These are phyloP conservation scores for Boletus reticuloceps DNA, from an alignment of 768 basidiomycete species.

Conservation along the genomic window DNA sequence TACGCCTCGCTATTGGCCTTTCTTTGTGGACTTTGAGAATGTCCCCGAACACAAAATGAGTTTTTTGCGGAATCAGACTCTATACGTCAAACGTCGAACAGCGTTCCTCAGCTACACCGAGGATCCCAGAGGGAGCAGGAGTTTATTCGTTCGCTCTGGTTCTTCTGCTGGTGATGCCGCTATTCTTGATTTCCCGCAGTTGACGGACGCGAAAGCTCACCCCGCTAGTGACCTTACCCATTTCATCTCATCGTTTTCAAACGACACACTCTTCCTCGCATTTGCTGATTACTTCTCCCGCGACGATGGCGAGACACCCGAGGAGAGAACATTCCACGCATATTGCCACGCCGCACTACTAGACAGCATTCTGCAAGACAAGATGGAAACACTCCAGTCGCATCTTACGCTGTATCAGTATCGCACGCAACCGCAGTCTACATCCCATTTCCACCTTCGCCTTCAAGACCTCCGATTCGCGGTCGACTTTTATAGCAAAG, in stretches of 20 bases:
- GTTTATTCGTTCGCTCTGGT: constrained; percentile 85
- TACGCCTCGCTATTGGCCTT: constrained; percentile 94
- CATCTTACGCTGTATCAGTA: constrained; percentile 72
- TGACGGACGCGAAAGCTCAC: constrained; percentile 62
- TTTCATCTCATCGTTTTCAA: constrained; percentile 86
- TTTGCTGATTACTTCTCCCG: constrained; percentile 80
- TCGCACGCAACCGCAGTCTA: constrained; percentile 56
- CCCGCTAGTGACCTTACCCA: constrained; percentile 74
- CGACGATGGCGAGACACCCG: constrained; percentile 52
- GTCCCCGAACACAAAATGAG: constrained; percentile 64
- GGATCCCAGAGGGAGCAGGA: constrained; percentile 91
- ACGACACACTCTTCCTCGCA: constrained; percentile 73
- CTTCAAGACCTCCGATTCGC: constrained; percentile 75
- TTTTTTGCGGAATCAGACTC: constrained; percentile 73
- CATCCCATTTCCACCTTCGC: constrained; percentile 62
- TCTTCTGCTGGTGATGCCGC: constrained; percentile 82
- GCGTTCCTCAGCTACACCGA: constrained; percentile 93
- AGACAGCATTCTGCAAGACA: constrained; percentile 91
- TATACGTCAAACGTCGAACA: constrained; percentile 89
- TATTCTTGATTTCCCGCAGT: constrained; percentile 79
- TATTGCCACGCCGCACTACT: constrained; percentile 77
- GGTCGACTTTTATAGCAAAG: constrained; percentile 71
- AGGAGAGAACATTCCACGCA: constrained; percentile 60
- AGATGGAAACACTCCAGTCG: constrained; percentile 71
- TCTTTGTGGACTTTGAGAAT: constrained; percentile 74